Percentiles rank a stretch among this genome's conserved stretches.
Conservation (phyloP, 108 stramenopile genomes). For the Cyclotella atomus region DNA sequence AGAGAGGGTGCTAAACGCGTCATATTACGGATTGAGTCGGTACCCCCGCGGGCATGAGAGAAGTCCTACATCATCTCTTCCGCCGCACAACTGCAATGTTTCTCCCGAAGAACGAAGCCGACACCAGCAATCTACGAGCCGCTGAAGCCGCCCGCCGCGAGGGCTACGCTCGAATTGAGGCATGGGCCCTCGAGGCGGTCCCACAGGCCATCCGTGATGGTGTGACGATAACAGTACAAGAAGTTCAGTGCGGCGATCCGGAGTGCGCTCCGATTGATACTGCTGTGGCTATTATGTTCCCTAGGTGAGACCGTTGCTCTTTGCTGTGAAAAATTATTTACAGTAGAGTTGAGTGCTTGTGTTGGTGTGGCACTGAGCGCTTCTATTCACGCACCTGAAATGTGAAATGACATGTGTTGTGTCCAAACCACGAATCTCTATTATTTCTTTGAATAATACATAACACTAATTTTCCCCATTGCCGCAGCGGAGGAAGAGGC, state of each 20-base stretch:
- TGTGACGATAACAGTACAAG: constrained; percentile 70
- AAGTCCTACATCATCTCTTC: too few relatives aligned
- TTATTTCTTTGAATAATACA: not conserved
- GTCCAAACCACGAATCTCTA: not conserved
- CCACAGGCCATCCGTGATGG: constrained; percentile 61
- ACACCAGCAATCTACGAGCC: constrained; percentile 33
- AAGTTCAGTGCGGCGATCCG: constrained; percentile 89
- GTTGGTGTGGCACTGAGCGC: too few relatives aligned
- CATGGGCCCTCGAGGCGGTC: constrained; percentile 67
- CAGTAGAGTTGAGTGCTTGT: too few relatives aligned
- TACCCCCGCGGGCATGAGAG: too few relatives aligned
- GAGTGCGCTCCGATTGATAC: constrained; percentile 87
- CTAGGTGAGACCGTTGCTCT: constrained; percentile 17
- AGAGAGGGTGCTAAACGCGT: too few relatives aligned
- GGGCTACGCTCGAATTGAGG: constrained; percentile 61
- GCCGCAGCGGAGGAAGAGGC: constrained; percentile 72
- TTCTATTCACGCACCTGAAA: not conserved
- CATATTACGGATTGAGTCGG: too few relatives aligned
- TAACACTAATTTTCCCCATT: too few relatives aligned
- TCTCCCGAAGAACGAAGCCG: constrained; percentile 55
- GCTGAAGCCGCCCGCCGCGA: constrained; percentile 47
- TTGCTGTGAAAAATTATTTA: not conserved
- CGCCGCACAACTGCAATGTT: constrained; percentile 68
- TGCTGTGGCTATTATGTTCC: constrained; percentile 76
- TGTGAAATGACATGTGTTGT: not conserved